Evolutionary conservation across 1,284 basidiomycete species (phyloP), one percentile per base, ranked within the genome.

Genomic region (Trametes pubescens): DNA sequence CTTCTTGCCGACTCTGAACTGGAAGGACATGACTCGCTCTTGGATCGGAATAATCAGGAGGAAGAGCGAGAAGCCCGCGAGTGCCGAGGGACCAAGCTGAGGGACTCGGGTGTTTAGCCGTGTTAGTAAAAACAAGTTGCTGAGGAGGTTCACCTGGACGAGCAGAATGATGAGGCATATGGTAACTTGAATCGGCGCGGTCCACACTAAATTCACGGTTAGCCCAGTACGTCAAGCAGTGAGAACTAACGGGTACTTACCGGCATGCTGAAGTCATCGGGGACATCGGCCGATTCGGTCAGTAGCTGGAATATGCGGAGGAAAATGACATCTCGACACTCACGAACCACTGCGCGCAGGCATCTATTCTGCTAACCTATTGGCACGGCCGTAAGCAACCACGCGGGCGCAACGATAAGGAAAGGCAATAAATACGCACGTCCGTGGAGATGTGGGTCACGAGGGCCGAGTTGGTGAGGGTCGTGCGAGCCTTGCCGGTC

Each of bases 51-150:
- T 85, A 38, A 92, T 79, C 51, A 90, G 58, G 26, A 91, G 72
- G 74, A 94, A 90, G 2, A 94, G 79, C 0, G 87, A 86, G 73
- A 95, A 93, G 0, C 93, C 93, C 2, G 90, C 89, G 6, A 95
- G 80, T 0, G 91, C 91, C 0, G 89, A 89, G 0, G 89, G 88
- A 0, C 92, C 92, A 51, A 95, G 84, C 86, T 91, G 6, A 1
- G n/a, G 11, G n/a, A 18, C 2, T 32, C 29, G 8, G 29, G 22
- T 35, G 14, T 16, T 51, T 6, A 51, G 29, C n/a, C 3, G 14
- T 49, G 26, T 13, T 24, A 8, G 26, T 43, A 29, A 22, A 2
- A 4, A 16, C 22, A 13, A 32, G 10, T 10, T 10, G 13, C 3
- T 18, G 24, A 43, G 35, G 38, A 10, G 22, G 13, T 40, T 34